Evolutionary conservation across 768 basidiomycete genomes (phyloP), one percentile per base, ranked within the genome.

Genomic region (Naganishia antarctica): DNA sequence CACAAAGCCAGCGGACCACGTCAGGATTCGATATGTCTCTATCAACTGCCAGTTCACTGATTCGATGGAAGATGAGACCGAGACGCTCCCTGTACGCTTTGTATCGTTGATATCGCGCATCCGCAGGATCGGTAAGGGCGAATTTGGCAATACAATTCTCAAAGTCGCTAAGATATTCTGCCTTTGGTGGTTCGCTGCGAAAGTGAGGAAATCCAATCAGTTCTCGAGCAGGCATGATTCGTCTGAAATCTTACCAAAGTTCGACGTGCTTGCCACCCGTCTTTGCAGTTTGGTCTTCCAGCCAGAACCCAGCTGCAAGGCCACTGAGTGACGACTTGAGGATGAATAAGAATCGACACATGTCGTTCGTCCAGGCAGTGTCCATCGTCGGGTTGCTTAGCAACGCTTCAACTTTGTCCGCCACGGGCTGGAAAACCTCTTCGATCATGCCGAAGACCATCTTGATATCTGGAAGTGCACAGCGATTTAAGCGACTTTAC

Each of bases 311-410:
- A 29, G 71, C 66, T 2, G 62, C 44, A 25, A 88, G 85, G 2
- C 89, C 89, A 7, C 84, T 78, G 68, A 91, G 86, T 0, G 86
- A 85, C 71, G 87, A 85, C 62, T 86, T 85, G 58, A 91, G 84
- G 57, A 88, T 80, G 67, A 83, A 87, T 53, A 89, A 80, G 64
- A 76, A 86, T 83, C 89, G 83, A 79, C 90, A 91, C 72, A 91
- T 90, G 68, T 91, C 88, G 74, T 90, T 91, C 13, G 86, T 82
- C 90, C 90, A 92, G 16, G 88, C 84, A 85, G 90, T 89, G 49
- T 62, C 43, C 15, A 78, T 76, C 8, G 83, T 81, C 7, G 74
- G 83, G 83, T 83, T 48, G 80, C 79, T 78, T 7, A 91, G 78
- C 9, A 91, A 77, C 3, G 64, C 66, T 64, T 89, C 84, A 47